These are phyloP conservation scores for Mycena haematopus DNA, from an alignment of 768 basidiomycete species.

Conservation along the genomic window DNA sequence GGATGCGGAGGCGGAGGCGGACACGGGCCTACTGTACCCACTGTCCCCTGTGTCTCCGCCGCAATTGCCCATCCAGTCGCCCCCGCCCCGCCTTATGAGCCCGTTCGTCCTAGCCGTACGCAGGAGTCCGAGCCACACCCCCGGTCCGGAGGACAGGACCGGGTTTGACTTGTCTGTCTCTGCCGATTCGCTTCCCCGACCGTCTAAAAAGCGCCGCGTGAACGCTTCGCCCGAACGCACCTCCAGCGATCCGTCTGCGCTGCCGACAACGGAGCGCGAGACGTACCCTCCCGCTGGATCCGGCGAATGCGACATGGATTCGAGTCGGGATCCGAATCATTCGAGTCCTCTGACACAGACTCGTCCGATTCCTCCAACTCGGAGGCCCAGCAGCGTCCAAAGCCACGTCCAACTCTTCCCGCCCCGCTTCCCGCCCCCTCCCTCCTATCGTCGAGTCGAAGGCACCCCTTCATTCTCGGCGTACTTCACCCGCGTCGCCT, in stretches of 20 bases:
- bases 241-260: not conserved
- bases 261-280: slow-evolving; percentile 10
- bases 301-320: slow-evolving; percentile 32
- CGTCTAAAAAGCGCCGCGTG: slow-evolving; percentile 23
- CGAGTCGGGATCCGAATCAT: slow-evolving; percentile 23
- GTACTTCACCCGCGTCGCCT: not conserved
- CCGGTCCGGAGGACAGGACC: slow-evolving; percentile 23
- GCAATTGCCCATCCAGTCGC: slow-evolving; percentile 22
- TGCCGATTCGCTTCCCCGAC: slow-evolving; percentile 18
- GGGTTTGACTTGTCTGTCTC: slow-evolving; percentile 24
- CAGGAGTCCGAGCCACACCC: slow-evolving; percentile 21
- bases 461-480: not conserved
- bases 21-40: slow-evolving; percentile 15
- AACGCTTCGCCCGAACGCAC: slow-evolving; percentile 10
- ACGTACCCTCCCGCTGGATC: slow-evolving; percentile 16
- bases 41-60: slow-evolving; percentile 20
- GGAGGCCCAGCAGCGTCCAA: not conserved
- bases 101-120: slow-evolving; percentile 26
- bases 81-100: slow-evolving; percentile 26
- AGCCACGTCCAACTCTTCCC: slow-evolving; percentile 18
- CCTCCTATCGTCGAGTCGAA: not conserved
- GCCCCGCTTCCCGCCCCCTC: not conserved
- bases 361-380: not conserved
- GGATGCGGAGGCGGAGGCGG: slow-evolving; percentile 3
- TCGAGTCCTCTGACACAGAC: not conserved